Conservation (phyloP, 2,329 filamentous ascomycete genomes). For the Pochonia chlamydosporia region DNA sequence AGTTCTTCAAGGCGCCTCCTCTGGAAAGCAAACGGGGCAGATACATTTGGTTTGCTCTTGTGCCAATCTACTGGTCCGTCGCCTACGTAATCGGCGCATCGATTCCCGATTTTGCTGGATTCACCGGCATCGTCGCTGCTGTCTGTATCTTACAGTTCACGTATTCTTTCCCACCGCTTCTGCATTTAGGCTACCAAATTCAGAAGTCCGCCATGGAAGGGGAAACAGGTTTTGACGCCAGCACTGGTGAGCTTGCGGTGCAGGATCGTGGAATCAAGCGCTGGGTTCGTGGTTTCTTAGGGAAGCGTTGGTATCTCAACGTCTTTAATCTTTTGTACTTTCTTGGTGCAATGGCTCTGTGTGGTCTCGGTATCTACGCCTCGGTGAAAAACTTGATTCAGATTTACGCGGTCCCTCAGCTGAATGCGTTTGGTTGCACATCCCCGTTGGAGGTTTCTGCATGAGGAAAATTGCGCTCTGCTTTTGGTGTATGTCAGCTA, state of each 20-base stretch:
- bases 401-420: background rate
- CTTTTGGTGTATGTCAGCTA: no score
- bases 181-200: slow-evolving; percentile 10
- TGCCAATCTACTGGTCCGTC: slow-evolving; percentile 50
- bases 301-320: background rate
- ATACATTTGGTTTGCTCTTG: slow-evolving; percentile 39
- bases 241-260: background rate
- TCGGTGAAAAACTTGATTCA: background rate
- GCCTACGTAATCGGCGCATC: slow-evolving; percentile 49
- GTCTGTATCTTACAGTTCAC: slow-evolving; percentile 52
- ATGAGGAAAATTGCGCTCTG: background rate
- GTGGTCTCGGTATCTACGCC: background rate
- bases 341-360: background rate
- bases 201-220: slow-evolving; percentile 9
- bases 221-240: slow-evolving; percentile 9
- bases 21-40: slow-evolving; percentile 43
- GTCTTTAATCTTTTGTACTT: background rate
- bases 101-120: slow-evolving; percentile 44
- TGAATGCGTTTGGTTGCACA: background rate
- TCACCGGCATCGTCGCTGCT: slow-evolving; percentile 44
- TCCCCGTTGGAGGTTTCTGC: background rate
- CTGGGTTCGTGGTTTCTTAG: background rate
- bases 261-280: background rate
- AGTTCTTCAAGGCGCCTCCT: slow-evolving; percentile 40
- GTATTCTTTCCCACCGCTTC: slow-evolving; percentile 48